A percentile compares a stretch with the other conserved stretches of the same genome.
These are phyloP conservation scores for Bjerkandera adusta DNA, from an alignment of 1,284 basidiomycete species.

Conservation along the genomic window DNA sequence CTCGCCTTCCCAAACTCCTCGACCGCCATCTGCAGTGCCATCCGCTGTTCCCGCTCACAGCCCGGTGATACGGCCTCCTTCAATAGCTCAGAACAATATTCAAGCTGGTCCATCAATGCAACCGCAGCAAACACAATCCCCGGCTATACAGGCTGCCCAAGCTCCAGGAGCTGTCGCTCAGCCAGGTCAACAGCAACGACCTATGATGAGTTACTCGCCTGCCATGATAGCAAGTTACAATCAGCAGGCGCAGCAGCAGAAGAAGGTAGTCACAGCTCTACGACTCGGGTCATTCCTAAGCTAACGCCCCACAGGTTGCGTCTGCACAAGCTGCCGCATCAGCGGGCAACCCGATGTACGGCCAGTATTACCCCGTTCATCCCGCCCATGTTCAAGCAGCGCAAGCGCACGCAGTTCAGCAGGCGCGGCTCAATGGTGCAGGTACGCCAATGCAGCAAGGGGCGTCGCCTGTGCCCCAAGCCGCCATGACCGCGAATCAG, in stretches of 20 bases:
- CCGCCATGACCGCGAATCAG: neutral
- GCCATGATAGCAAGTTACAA: neutral
- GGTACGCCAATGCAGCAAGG: neutral
- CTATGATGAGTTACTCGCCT: neutral
- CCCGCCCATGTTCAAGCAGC: neutral
- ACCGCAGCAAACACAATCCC: constrained; percentile 5
- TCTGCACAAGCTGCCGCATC: neutral
- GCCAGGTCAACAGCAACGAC: constrained; percentile 1
- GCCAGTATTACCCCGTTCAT: neutral
- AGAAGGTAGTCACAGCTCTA: too few species aligned
- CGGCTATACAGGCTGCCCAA: constrained; percentile 6
- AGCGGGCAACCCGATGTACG: neutral
- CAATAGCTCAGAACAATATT: neutral
- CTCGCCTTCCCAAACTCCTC: constrained; percentile 11
- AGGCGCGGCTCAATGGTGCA: constrained; percentile 1
- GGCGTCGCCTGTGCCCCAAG: neutral
- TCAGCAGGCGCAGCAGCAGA: neutral
- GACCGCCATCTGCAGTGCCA: constrained; percentile 12
- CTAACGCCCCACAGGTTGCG: neutral
- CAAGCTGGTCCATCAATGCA: constrained; percentile 5
- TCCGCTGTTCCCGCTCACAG: constrained; percentile 4
- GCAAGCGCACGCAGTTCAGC: neutral
- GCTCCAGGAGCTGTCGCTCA: neutral
- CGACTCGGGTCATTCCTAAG: too few species aligned
- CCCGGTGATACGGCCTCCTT: constrained; percentile 1